Base-by-base conservation (phyloP, 2,329 filamentous ascomycete genomes). In the Claviceps digitariae region DNA sequence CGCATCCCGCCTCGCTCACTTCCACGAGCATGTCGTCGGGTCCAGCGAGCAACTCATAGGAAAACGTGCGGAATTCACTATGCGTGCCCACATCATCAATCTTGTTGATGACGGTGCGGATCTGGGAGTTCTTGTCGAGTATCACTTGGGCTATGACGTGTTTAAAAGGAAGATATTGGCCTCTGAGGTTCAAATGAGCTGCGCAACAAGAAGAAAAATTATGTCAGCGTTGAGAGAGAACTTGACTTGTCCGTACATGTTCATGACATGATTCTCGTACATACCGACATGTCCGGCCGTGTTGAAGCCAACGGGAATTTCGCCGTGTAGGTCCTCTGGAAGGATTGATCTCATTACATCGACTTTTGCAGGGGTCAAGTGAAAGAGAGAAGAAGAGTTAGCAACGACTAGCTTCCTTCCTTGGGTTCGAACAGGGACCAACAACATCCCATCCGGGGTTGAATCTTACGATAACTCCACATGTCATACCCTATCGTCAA, bases 51-150 rank as follows among this genome's bases (percentile, higher is more conserved):
- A 97, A 79, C 71, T 98, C 93, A 71, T 95, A 97, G 34, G 78
- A 78, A 69, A 98, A 97, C 0, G 93, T 97, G 51, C 93, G 83
- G 71, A 87, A 98, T 65, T 89, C 83, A 60, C 84, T 93, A 61
- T 87, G 83, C 23, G 81, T 79, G 54, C 93, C 93, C 9, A 98
- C 91, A 56, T 88, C 84, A 68, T 95, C 86, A 45, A 85, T 79
- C 70, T 98, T 98, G 76, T 96, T 96, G 72, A 98, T 96, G 60
- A 98, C 90, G 0, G 93, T 98, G 55, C 75, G 78, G 56, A 96
- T 81, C 47, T 72, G 73, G 10, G 82, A 78, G 69, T 95, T 95
- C 72, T 98, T 98, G 72, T 97, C 93, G 51, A 89, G 72, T 21
- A 98, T 73, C 2, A 97, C 83, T 62, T 91, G 75, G 0, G 86